Evolutionary conservation across 495 filamentous ascomycete species (phyloP), one percentile per base, ranked within the genome.

Genomic region (Rostrohypoxylon terebratum): DNA sequence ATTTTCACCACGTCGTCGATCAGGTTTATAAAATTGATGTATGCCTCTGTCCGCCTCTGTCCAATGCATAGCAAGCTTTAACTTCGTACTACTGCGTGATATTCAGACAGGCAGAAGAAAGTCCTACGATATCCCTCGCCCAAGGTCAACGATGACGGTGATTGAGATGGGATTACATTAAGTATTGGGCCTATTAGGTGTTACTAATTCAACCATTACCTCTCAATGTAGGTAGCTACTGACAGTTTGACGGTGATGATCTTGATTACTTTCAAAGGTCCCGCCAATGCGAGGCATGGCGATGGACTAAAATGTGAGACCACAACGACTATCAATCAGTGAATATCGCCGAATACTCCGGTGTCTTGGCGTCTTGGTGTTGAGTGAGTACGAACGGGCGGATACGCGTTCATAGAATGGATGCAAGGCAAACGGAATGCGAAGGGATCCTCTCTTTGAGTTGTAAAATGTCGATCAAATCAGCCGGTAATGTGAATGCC

Each of bases 331-430:
- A 8, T 51, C 3, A n/a, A 28, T 51, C 9, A 31, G 21, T 14
- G 11, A 51, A 28, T 11, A 51, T 51, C 48, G 48, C 14, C 5
- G 13, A 51, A 28, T 51, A 21, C 21, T 51, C 28, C 28, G 48
- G 23, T 51, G 48, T 21, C 34, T 38, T 38, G 34, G 34, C 11
- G 34, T 38, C 34, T 13, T 51, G 48, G 23, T 51, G 48, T 11
- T 31, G 48, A 31, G 48, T 28, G 48, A 51, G n/a, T 54, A 54
- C n/a, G 21, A 54, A 54, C 11, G 11, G 25, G 33, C 47, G 18
- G 25, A 20, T 50, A 50, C 9, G 20, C 20, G 18, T 50, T 50
- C 9, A 50, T 23, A 8, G 20, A 25, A 50, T 23, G 47, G 8
- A 8, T 13, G n/a, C 18, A 48, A 2, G 21, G 10, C 20, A 48